These are phyloP conservation scores for Brassica cretica DNA, from an alignment of 345 rosid species.

Conservation along the genomic window DNA sequence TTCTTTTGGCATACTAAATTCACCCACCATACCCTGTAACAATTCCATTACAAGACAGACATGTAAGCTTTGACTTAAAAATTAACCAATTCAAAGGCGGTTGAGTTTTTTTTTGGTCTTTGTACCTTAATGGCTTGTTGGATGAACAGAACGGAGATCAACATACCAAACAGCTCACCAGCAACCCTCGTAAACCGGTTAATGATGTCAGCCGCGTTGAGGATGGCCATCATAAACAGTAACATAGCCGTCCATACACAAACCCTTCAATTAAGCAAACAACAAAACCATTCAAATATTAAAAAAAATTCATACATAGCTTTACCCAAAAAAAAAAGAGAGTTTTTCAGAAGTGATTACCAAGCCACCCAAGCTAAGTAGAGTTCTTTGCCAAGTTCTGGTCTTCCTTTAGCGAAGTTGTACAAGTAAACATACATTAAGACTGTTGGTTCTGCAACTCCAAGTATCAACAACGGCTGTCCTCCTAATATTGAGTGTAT, in stretches of 20 bases:
- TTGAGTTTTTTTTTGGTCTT: background rate
- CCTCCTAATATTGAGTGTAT: conserved; percentile 84
- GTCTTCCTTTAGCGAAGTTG: conserved; percentile 66
- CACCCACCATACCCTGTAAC: conserved; percentile 65
- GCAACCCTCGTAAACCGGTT: conserved; percentile 80
- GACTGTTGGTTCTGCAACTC: conserved; percentile 90
- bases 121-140: conserved; percentile 77
- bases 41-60: background rate
- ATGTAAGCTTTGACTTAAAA: background rate
- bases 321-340: background rate
- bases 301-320: background rate
- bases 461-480: conserved; percentile 74
- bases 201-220: conserved; percentile 63
- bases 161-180: conserved; percentile 84
- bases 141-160: conserved; percentile 76
- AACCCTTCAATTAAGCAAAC: conserved; percentile 52
- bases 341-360: background rate
- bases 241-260: conserved; percentile 87
- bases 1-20: conserved; percentile 53
- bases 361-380: conserved; percentile 75
- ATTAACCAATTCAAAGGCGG: background rate
- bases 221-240: conserved; percentile 62
- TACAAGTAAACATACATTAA: conserved; percentile 75
- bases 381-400: conserved; percentile 61
- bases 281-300: background rate